Evolutionary conservation across 2,329 filamentous ascomycete species (phyloP).

Genomic region (Ceratocystis lukuohia): DNA sequence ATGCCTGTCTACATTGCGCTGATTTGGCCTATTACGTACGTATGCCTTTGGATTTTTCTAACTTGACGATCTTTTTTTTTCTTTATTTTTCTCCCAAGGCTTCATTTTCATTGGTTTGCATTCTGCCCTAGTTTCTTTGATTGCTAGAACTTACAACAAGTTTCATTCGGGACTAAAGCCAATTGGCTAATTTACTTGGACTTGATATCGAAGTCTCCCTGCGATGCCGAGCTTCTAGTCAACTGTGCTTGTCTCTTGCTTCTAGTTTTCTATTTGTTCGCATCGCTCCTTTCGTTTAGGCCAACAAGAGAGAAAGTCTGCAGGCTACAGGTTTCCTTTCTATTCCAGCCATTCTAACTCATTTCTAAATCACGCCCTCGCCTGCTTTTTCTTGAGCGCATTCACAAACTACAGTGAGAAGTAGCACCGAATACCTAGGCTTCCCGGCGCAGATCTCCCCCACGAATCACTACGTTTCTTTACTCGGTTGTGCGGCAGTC

Average conservation of each 20-base stretch:
- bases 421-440: neutral
- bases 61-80: neutral
- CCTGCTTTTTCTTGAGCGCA: neutral
- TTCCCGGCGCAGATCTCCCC: neutral
- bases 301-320: neutral
- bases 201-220: neutral
- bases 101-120: neutral
- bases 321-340: constrained; percentile 1
- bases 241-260: neutral
- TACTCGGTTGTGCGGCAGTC: neutral
- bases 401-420: neutral
- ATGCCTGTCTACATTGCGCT: constrained; percentile 2
- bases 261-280: neutral
- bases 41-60: neutral
- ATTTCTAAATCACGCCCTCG: neutral
- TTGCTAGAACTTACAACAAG: neutral
- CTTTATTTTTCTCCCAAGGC: neutral
- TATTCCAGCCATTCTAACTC: neutral
- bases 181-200: neutral
- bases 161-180: neutral
- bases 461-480: neutral
- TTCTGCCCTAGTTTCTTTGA: neutral
- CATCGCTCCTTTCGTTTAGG: neutral
- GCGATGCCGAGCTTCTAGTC: constrained; percentile 1
- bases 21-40: constrained; percentile 1